Evolutionary conservation across 2,329 filamentous ascomycete genomes (phyloP), one percentile per base, ranked within the genome.

Genomic region (Cryoendolithus antarcticus): DNA sequence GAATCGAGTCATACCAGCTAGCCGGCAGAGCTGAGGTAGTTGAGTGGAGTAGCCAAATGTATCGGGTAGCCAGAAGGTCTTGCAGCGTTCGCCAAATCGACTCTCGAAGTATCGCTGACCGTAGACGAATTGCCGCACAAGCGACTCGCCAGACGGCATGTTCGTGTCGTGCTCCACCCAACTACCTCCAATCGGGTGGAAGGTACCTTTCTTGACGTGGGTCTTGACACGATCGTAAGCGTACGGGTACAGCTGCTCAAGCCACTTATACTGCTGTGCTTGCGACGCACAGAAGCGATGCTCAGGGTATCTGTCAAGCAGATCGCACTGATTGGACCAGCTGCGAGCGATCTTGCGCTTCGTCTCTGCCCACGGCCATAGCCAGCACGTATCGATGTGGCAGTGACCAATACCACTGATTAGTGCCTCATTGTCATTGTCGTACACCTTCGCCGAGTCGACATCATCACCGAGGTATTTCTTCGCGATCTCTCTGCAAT

Each of bases 141-240:
- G 72, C 2, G 89, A 93, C 63, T 98, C 91, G 35, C 91, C 91
- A 53, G 86, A 89, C 0, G 91, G 91, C 72, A 98, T 74, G 57
- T 98, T 98, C 47, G 91, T 98, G 58, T 98, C 91, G 56, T 98
- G 91, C 58, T 98, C 91, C 10, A 98, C 89, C 91, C 91, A 98
- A 64, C 86, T 95, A 39, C 91, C 91, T 47, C 91, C 91, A 51
- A 98, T 89, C 9, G 88, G 88, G 49, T 95, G 85, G 61, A 98
- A 98, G 44, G 75, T 81, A 13, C 88, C 89, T 53, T 88, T 78
- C 61, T 85, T 85, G 44, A 96, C 81, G 71, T 94, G 93, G 40
- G 73, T 68, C 67, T 93, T 93, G 48, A 98, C 89, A 10, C 89
- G 80, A 50, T 93, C 82, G 58, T 86, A 96, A 2, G 86, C 82